Conservation (phyloP, 371 early-diverging fungal species). For the Funneliformis caledonium region DNA sequence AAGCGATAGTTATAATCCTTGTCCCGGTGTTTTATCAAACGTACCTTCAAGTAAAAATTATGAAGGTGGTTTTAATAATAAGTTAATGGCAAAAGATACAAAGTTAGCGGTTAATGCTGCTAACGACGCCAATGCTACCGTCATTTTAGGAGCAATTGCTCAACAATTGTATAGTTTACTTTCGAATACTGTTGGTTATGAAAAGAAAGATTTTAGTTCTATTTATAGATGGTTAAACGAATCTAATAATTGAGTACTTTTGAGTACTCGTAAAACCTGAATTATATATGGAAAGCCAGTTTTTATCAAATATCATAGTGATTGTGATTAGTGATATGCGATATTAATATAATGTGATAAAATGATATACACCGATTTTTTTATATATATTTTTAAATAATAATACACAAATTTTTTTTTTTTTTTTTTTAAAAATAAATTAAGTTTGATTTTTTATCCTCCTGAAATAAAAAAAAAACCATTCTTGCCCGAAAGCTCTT, state of each 20-base stretch:
- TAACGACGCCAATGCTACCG: conserved; percentile 68
- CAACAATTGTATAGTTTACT: conserved; percentile 80
- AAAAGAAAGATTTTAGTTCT: conserved; percentile 74
- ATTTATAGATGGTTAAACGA: conserved; percentile 71
- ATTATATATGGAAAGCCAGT: too few species aligned
- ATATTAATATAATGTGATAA: too few species aligned
- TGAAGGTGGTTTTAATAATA: conserved; percentile 88
- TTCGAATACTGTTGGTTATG: conserved; percentile 60
- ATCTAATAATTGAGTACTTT: too few species aligned
- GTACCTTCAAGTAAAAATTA: conserved; percentile 89
- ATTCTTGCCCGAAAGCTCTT: neutral
- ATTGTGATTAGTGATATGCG: too few species aligned
- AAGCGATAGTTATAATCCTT: conserved; percentile 91
- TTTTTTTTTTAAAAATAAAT: neutral
- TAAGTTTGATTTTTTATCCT: conserved; percentile 17
- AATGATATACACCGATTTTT: too few species aligned
- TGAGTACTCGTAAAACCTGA: too few species aligned
- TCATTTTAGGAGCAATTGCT: conserved; percentile 77
- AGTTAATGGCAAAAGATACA: conserved; percentile 94
- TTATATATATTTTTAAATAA: too few species aligned
- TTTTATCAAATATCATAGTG: neutral
- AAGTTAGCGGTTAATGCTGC: conserved; percentile 91
- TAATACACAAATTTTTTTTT: too few species aligned
- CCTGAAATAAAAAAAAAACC: conserved; percentile 28
- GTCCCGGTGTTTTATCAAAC: conserved; percentile 81